Conservation (phyloP, 345 rosid species). For the Punica granatum region DNA sequence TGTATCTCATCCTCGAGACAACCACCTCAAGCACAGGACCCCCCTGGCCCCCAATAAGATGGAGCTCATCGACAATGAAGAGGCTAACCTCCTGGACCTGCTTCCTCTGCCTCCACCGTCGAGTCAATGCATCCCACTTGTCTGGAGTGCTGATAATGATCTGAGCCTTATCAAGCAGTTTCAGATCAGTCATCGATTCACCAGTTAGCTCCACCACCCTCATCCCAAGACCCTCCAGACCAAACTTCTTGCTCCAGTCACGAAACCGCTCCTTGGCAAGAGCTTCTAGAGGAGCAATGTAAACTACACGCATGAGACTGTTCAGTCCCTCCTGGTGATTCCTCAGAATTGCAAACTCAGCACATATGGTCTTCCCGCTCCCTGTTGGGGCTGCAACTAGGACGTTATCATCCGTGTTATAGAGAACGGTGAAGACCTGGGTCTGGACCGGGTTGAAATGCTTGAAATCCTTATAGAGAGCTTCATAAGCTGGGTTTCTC, state of each 20-base stretch:
- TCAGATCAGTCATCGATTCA: conserved; percentile 69
- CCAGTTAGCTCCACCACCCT: conserved; percentile 84
- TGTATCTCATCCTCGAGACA: conserved; percentile 90
- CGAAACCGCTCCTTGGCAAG: conserved; percentile 73
- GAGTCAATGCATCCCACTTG: conserved; percentile 97
- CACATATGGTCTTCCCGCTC: conserved; percentile 95
- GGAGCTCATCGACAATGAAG: conserved; percentile 89
- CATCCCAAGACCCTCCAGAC: conserved; percentile 65
- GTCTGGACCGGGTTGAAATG: conserved; percentile 98
- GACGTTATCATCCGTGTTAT: conserved; percentile 82
- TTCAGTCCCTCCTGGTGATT: conserved; percentile 85
- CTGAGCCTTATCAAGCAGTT: conserved; percentile 82
- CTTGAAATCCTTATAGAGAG: conserved; percentile 73
- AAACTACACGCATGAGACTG: conserved; percentile 59
- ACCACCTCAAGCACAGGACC: conserved; percentile 90
- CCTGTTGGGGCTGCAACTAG: conserved; percentile 97
- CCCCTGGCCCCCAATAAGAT: conserved; percentile 88
- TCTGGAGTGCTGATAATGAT: conserved; percentile 85
- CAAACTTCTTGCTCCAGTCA: conserved; percentile 86
- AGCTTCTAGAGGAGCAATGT: conserved; percentile 87
- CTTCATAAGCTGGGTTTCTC: conserved; percentile 84
- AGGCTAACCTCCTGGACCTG: conserved; percentile 85
- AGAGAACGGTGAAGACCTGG: conserved; percentile 85
- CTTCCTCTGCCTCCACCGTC: conserved; percentile 91
- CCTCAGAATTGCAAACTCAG: conserved; percentile 80